Percentiles rank a stretch among this genome's conserved stretches.
phyloP scores from a whole-genome alignment of 768 basidiomycete species.

The Sistotremastrum suecicum region DNA sequence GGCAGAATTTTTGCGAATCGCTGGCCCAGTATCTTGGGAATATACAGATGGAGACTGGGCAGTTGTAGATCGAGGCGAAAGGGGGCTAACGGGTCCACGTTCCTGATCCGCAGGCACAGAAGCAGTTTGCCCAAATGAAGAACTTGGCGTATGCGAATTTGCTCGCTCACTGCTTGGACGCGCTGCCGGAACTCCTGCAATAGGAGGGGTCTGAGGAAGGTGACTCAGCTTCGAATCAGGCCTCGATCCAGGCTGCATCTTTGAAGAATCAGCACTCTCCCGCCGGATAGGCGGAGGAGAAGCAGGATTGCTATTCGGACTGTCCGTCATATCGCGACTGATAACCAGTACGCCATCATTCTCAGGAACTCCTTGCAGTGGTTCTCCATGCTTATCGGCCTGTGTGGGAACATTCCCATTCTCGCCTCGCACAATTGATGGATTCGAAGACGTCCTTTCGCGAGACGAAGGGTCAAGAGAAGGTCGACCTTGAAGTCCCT shows the following conservation, averaged over 20 bases:
- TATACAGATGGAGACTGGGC: too few species aligned
- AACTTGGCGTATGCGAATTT: too few species aligned
- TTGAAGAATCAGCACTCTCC: slow-evolving; percentile 23
- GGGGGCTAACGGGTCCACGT: too few species aligned
- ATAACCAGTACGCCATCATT: background rate
- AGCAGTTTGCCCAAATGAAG: too few species aligned
- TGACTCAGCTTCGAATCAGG: slow-evolving; percentile 26
- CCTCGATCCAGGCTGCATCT: slow-evolving; percentile 16
- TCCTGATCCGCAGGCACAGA: too few species aligned
- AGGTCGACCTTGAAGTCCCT: too few species aligned
- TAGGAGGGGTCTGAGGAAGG: background rate
- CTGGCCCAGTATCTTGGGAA: too few species aligned
- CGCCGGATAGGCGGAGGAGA: background rate
- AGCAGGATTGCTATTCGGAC: background rate
- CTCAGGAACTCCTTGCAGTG: background rate
- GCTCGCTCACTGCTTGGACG: too few species aligned
- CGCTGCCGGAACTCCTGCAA: too few species aligned
- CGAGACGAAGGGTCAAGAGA: background rate
- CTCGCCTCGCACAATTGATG: background rate
- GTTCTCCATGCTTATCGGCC: background rate
- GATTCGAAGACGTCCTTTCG: background rate
- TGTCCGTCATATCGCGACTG: background rate
- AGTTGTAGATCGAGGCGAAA: too few species aligned
- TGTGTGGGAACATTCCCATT: background rate
- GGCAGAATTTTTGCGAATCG: too few species aligned